These are phyloP conservation scores for Gryganskiella cystojenkinii DNA, from an alignment of 192 early-diverging fungal genomes.

Conservation along the genomic window DNA sequence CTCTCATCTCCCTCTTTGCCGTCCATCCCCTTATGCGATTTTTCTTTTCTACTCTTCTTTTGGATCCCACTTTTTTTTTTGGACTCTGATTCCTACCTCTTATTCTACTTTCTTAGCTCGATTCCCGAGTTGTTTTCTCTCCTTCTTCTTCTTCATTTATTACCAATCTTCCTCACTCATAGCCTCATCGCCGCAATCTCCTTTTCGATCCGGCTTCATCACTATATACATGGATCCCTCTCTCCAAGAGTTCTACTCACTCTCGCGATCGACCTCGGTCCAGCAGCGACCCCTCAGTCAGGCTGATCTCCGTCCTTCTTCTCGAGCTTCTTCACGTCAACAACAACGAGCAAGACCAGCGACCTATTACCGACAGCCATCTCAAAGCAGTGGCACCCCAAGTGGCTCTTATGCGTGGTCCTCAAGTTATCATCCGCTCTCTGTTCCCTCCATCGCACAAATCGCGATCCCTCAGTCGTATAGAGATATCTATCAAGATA, in stretches of 20 bases:
- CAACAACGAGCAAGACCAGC: neutral
- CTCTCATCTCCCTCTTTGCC: slow-evolving; percentile 6
- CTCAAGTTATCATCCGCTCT: slow-evolving; percentile 14
- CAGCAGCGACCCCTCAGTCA: slow-evolving; percentile 24
- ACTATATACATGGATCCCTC: slow-evolving; percentile 47
- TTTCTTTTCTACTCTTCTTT: too few relatives aligned
- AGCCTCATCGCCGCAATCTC: too few relatives aligned
- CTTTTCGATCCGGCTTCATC: too few relatives aligned
- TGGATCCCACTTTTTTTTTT: neutral
- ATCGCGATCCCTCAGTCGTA: slow-evolving; percentile 11
- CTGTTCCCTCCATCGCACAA: slow-evolving; percentile 38
- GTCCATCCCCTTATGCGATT: neutral
- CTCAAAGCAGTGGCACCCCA: too few relatives aligned
- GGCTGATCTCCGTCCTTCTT: slow-evolving; percentile 1
- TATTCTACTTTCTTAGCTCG: neutral
- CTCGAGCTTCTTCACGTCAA: slow-evolving; percentile 8
- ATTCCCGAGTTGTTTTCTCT: too few relatives aligned
- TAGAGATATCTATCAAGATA: neutral
- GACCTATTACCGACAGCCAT: too few relatives aligned
- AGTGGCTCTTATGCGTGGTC: slow-evolving; percentile 28
- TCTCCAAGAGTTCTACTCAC: slow-evolving; percentile 45
- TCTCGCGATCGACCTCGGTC: slow-evolving; percentile 38
- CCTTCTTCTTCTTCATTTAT: neutral
- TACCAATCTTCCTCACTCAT: neutral
- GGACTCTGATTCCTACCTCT: neutral